Conservation (phyloP, 805 yeast genomes). For the Candida ortonii region DNA sequence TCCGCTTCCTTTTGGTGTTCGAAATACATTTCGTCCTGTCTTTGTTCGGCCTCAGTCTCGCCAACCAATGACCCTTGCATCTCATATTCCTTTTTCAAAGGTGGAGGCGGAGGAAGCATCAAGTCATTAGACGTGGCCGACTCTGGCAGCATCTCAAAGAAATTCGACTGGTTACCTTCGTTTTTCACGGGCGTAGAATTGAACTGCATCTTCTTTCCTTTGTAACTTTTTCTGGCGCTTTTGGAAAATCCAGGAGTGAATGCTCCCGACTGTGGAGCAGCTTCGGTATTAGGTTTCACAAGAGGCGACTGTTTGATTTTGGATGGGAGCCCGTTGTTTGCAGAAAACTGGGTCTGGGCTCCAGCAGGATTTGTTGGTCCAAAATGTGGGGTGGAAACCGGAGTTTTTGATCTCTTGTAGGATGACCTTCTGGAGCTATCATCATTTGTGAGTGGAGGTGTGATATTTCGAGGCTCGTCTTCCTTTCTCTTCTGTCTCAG, state of each 20-base stretch:
- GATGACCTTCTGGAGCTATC: slow-evolving; percentile 20
- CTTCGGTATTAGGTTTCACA: slow-evolving; percentile 24
- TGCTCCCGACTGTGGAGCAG: slow-evolving; percentile 8
- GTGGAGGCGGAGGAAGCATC: slow-evolving; percentile 26
- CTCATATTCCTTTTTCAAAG: slow-evolving; percentile 5
- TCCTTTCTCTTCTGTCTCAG: slow-evolving; percentile 31
- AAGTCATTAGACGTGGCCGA: slow-evolving; percentile 30
- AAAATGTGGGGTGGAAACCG: slow-evolving; percentile 38
- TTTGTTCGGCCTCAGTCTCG: not conserved
- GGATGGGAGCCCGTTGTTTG: slow-evolving; percentile 3
- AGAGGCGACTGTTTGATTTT: slow-evolving; percentile 37
- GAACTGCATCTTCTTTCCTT: slow-evolving; percentile 8
- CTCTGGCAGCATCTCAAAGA: slow-evolving; percentile 33
- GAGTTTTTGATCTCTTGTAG: slow-evolving; percentile 37
- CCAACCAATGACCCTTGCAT: not conserved
- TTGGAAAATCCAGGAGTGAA: slow-evolving; percentile 8
- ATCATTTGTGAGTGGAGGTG: slow-evolving; percentile 25
- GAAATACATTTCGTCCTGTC: not conserved
- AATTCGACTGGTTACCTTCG: slow-evolving; percentile 5
- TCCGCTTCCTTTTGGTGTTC: slow-evolving; percentile 4
- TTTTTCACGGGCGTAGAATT: not conserved
- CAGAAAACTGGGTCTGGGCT: slow-evolving; percentile 11
- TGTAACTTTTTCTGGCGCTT: slow-evolving; percentile 9
- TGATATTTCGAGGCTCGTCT: slow-evolving; percentile 20
- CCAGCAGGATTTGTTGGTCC: slow-evolving; percentile 30